Evolutionary conservation across 2,329 filamentous ascomycete genomes (phyloP), one percentile per base, ranked within the genome.

Genomic region (Exophiala aquamarina): DNA sequence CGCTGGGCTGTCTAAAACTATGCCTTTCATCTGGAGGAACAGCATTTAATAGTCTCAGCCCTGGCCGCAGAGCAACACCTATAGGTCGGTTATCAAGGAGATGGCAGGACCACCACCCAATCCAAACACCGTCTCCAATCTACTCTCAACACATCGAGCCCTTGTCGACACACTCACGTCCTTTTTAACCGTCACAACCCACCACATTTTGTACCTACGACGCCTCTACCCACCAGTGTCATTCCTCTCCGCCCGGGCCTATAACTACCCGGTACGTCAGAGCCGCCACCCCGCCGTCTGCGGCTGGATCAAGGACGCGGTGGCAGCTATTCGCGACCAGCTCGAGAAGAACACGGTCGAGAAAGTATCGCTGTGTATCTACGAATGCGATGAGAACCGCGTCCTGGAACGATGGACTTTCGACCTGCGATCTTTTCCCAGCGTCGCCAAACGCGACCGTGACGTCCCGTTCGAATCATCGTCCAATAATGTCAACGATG

Each of bases 221-320:
- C 69, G 70, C 50, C 81, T 95, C 61, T 96, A 96, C 67, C 89
- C 91, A 0, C 68, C 72, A 39, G 70, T 80, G 20, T 88, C 89
- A 28, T 96, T 95, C 70, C 79, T 92, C 48, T 82, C 85, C 33
- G 81, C 85, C 31, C 81, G 86, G 55, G 89, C 88, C 60, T 91
- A 91, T 75, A 90, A 92, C 70, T 83, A 89, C 49, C 79, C 89
- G 21, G 86, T 94, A 36, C 85, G 87, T 60, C 90, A 95, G 65
- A 92, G 83, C 50, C 86, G 90, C 48, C 90, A 95, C 67, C 89
- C 91, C 0, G 81, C 81, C 59, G 86, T 95, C 55, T 94, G 89
- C 75, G 73, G 82, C 60, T 96, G 91, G 87, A 83, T 95, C 67
- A 81, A 77, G 63, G 87, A 93, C 65, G 89, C 90, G 56, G 80